These are phyloP conservation scores for Amanita rubescens DNA, from an alignment of 768 basidiomycete species.

Conservation along the genomic window DNA sequence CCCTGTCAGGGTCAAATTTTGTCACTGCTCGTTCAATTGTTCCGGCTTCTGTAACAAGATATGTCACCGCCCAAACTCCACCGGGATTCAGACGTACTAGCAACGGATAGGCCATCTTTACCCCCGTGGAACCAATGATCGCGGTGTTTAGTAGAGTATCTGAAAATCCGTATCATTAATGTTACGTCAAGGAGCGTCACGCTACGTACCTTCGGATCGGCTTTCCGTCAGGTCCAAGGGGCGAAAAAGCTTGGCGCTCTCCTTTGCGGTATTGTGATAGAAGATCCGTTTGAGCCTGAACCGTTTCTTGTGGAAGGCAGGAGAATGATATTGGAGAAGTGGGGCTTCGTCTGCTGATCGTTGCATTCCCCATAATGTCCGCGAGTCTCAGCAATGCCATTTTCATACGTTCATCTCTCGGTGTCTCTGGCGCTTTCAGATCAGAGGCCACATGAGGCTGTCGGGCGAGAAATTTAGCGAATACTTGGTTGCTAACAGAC, in stretches of 20 bases:
- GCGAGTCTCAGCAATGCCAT: conserved; percentile 47
- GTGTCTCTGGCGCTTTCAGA: conserved; percentile 26
- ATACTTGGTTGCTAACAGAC: conserved; percentile 57
- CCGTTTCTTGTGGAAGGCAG: conserved; percentile 44
- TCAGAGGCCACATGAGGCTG: conserved; percentile 45
- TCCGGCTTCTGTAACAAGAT: not conserved
- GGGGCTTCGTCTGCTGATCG: conserved; percentile 45
- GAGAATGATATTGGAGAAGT: conserved; percentile 63
- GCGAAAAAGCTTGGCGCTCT: conserved; percentile 41
- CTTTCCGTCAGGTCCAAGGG: conserved; percentile 48
- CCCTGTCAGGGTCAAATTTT: conserved; percentile 1
- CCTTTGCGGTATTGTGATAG: conserved; percentile 40
- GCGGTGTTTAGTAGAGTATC: conserved; percentile 48
- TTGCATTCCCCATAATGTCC: conserved; percentile 38
- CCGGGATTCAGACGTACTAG: conserved; percentile 28
- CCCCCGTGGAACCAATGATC: conserved; percentile 62
- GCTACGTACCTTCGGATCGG: conserved; percentile 52
- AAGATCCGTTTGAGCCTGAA: conserved; percentile 43
- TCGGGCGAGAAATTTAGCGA: conserved; percentile 52
- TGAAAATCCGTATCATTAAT: not conserved
- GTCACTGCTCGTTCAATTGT: not conserved
- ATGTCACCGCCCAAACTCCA: not conserved
- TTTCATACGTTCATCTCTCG: conserved; percentile 43
- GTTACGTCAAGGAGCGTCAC: not conserved
- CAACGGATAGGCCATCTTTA: conserved; percentile 46